These are phyloP conservation scores for Solanum pennellii DNA, from an alignment of 257 asterid genomes.

Conservation along the genomic window DNA sequence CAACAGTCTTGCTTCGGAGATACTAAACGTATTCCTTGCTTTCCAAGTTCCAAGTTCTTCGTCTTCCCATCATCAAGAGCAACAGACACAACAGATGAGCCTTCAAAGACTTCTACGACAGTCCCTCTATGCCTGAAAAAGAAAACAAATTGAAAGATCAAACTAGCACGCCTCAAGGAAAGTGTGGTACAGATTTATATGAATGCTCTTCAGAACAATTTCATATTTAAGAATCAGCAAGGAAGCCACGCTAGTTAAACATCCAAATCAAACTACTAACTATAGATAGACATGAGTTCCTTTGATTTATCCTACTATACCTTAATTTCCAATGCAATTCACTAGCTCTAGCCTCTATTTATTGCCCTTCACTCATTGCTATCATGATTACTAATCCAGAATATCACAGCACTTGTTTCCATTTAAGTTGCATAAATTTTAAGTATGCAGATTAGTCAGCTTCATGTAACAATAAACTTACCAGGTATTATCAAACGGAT, in stretches of 20 bases:
- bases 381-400: background rate
- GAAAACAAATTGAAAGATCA: background rate
- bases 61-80: slow-evolving; percentile 36
- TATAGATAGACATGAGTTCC: background rate
- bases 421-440: background rate
- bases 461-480: slow-evolving; percentile 13
- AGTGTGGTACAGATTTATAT: background rate
- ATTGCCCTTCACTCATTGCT: background rate
- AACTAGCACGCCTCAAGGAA: background rate
- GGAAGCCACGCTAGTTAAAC: background rate
- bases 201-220: background rate
- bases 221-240: background rate
- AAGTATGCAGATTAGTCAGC: background rate
- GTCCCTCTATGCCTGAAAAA: slow-evolving; percentile 53
- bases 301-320: background rate
- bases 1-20: slow-evolving; percentile 64
- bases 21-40: slow-evolving; percentile 88
- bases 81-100: slow-evolving; percentile 41
- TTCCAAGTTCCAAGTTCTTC: slow-evolving; percentile 73
- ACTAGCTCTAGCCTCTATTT: background rate
- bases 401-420: background rate
- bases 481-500: slow-evolving; percentile 73
- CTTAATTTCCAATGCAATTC: background rate
- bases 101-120: slow-evolving; percentile 49
- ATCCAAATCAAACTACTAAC: background rate